A percentile compares a stretch with the other conserved stretches of the same genome.
Evolutionary conservation across 768 basidiomycete species (phyloP).

Genomic region (Chalciporus sphaerocephalus): DNA sequence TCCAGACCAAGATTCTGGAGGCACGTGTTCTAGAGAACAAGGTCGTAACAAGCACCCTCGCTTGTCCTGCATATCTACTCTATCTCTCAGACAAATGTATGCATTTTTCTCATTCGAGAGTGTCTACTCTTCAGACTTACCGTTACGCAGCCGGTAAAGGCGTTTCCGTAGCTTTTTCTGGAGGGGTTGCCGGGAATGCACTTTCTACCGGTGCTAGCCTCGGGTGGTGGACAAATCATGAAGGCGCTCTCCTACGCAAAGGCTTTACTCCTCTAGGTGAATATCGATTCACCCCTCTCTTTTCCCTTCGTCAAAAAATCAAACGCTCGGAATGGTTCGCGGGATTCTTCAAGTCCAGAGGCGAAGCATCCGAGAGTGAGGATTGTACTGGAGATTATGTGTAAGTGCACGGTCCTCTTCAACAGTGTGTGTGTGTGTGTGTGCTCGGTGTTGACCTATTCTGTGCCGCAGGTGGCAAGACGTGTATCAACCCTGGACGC

Average conservation of each 20-base stretch:
- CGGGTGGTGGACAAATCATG: slow-evolving; percentile 6
- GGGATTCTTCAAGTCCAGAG: too few relatives aligned
- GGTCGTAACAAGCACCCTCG: slow-evolving; percentile 23
- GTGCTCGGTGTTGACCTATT: too few relatives aligned
- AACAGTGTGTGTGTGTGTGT: too few relatives aligned
- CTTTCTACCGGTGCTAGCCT: background rate
- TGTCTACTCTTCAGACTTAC: background rate
- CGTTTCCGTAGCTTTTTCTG: slow-evolving; percentile 12
- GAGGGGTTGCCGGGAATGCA: background rate
- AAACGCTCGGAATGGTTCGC: background rate
- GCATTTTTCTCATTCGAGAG: background rate
- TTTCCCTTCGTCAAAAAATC: slow-evolving; percentile 7
- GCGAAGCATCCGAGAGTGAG: slow-evolving; percentile 2
- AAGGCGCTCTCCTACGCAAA: slow-evolving; percentile 4
- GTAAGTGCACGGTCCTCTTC: too few relatives aligned
- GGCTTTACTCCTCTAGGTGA: background rate
- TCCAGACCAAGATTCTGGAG: slow-evolving; percentile 16
- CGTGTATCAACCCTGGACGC: slow-evolving; percentile 18
- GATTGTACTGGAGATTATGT: background rate
- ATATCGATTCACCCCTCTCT: slow-evolving; percentile 9
- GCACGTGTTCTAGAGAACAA: slow-evolving; percentile 16
- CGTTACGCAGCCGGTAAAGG: slow-evolving; percentile 6
- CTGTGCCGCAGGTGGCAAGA: slow-evolving; percentile 22
- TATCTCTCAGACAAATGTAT: slow-evolving; percentile 21
- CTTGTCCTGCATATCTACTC: slow-evolving; percentile 27